Conservation (phyloP, 805 yeast genomes). For the Aciculoconidium aculeatum region DNA sequence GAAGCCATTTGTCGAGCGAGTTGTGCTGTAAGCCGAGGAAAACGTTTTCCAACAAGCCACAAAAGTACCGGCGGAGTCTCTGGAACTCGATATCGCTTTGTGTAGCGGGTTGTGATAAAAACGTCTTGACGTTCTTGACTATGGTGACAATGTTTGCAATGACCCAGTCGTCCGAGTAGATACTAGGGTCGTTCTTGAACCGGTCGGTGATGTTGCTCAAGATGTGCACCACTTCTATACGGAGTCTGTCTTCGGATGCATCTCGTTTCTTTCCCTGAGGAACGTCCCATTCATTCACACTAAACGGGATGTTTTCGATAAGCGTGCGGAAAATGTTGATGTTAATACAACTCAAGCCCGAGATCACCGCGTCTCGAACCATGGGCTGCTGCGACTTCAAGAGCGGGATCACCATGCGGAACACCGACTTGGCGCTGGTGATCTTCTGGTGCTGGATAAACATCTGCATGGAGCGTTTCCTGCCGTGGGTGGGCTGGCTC, state of each 20-base stretch:
- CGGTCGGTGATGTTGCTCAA: constrained; percentile 62
- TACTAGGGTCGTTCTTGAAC: constrained; percentile 42
- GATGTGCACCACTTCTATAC: constrained; percentile 76
- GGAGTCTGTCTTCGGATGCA: constrained; percentile 38
- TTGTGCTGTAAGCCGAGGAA: constrained; percentile 46
- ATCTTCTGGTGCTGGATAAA: constrained; percentile 87
- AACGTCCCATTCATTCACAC: constrained; percentile 44
- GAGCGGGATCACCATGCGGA: constrained; percentile 80
- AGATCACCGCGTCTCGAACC: constrained; percentile 80
- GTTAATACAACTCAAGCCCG: constrained; percentile 85
- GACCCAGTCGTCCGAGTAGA: constrained; percentile 64
- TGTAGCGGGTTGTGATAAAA: constrained; percentile 49
- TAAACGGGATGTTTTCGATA: constrained; percentile 65
- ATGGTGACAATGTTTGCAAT: constrained; percentile 56
- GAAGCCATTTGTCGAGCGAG: constrained; percentile 52
- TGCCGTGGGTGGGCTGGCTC: constrained; percentile 50
- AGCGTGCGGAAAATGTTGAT: constrained; percentile 82
- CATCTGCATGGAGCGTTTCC: constrained; percentile 74
- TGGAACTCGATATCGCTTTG: constrained; percentile 71
- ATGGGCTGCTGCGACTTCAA: constrained; percentile 62
- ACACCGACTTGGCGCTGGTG: constrained; percentile 86
- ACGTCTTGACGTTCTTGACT: constrained; percentile 54
- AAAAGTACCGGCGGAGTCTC: constrained; percentile 72
- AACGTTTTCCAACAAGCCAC: constrained; percentile 75
- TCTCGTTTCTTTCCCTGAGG: constrained; percentile 27